A percentile compares a stretch with the other conserved stretches of the same genome.
These are phyloP conservation scores for Moesziomyces sp. DNA, from an alignment of 1,284 basidiomycete genomes.

Conservation along the genomic window DNA sequence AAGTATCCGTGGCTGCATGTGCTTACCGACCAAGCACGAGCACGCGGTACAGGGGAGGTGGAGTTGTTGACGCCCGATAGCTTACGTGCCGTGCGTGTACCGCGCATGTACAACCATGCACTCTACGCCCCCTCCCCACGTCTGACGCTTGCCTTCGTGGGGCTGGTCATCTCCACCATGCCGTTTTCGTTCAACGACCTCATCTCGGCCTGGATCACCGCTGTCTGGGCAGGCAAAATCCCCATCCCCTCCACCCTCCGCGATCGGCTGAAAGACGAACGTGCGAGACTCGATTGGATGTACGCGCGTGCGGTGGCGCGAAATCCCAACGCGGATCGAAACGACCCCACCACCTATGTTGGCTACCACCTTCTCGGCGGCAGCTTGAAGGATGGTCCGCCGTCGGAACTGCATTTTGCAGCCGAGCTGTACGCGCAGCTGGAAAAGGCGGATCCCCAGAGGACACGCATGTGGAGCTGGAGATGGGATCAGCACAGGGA, in stretches of 20 bases:
- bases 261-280: slow-evolving; percentile 19
- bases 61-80: slow-evolving; percentile 20
- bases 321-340: slow-evolving; percentile 1
- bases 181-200: slow-evolving; percentile 51
- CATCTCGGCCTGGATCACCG: slow-evolving; percentile 32
- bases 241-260: slow-evolving; percentile 19
- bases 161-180: slow-evolving; percentile 43
- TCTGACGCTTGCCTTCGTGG: slow-evolving; percentile 43
- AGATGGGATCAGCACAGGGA: slow-evolving; percentile 44
- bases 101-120: slow-evolving; percentile 41
- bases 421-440: slow-evolving; percentile 18
- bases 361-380: slow-evolving; percentile 26
- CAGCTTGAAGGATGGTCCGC: slow-evolving; percentile 13
- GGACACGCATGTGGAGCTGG: slow-evolving; percentile 13
- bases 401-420: slow-evolving; percentile 31
- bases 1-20: slow-evolving; percentile 51
- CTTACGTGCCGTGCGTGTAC: slow-evolving; percentile 25
- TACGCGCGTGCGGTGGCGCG: neutral
- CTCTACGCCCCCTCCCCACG: slow-evolving; percentile 27
- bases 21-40: slow-evolving; percentile 24
- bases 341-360: slow-evolving; percentile 11
- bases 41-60: neutral
- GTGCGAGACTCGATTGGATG: slow-evolving; percentile 22
- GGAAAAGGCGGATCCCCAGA: slow-evolving; percentile 5
- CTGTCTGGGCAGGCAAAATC: slow-evolving; percentile 47